A percentile compares a stretch with the other conserved stretches of the same genome.
Conservation (phyloP, 768 basidiomycete genomes). For the Strobilomyces dryophilus region DNA sequence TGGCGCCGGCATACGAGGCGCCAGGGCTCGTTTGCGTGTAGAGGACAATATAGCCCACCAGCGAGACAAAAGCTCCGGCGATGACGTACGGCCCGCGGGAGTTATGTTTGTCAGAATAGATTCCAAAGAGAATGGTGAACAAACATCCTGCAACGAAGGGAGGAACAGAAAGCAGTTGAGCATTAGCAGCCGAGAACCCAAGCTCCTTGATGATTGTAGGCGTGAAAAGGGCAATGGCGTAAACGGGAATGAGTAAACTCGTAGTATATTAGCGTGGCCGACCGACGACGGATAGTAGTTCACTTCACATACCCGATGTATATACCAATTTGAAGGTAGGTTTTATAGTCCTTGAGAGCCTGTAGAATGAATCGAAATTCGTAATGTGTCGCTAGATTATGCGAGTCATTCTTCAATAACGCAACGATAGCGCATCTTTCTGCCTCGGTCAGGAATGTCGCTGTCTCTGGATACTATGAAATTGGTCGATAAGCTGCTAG, state of each 20-base stretch:
- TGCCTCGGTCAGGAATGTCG: conserved; percentile 45
- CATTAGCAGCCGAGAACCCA: conserved; percentile 47
- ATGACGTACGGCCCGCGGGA: conserved; percentile 50
- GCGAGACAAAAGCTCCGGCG: conserved; percentile 36
- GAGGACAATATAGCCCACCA: conserved; percentile 50
- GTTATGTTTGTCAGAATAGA: conserved; percentile 39
- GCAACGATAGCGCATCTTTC: conserved; percentile 38
- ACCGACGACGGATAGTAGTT: neutral
- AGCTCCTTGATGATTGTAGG: conserved; percentile 49
- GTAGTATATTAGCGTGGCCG: neutral
- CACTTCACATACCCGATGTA: conserved; percentile 36
- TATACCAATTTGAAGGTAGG: conserved; percentile 31
- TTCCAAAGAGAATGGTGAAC: conserved; percentile 39
- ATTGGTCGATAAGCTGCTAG: neutral
- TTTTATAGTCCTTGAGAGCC: conserved; percentile 45
- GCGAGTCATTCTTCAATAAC: conserved; percentile 40
- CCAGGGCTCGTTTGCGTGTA: conserved; percentile 30
- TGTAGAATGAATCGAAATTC: conserved; percentile 45
- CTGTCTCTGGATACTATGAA: conserved; percentile 55
- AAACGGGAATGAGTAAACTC: conserved; percentile 44
- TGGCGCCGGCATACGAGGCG: conserved; percentile 40
- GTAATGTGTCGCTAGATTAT: conserved; percentile 43
- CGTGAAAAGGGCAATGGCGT: conserved; percentile 47
- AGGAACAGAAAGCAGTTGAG: conserved; percentile 48
- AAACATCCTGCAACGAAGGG: conserved; percentile 46